Conservation (phyloP, 139 green algal genomes). For the Chloropicon primus region DNA sequence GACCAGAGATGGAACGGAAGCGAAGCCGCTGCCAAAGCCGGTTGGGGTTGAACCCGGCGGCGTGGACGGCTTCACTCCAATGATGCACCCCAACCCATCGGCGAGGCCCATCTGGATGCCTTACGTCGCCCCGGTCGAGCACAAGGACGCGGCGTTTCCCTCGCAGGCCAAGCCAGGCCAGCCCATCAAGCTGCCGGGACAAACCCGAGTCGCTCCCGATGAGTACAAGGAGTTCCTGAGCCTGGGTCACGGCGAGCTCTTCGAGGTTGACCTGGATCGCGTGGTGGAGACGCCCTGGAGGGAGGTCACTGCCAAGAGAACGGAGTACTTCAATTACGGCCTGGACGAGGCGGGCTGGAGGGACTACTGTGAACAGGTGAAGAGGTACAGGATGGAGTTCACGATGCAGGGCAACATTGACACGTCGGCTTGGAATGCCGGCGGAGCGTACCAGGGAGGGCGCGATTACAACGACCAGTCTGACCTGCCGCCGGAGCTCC, state of each 20-base stretch:
- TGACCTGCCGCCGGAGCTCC: not conserved
- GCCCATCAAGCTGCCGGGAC: constrained; percentile 61
- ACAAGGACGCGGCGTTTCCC: constrained; percentile 37
- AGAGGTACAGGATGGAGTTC: constrained; percentile 35
- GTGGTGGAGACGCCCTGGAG: constrained; percentile 63
- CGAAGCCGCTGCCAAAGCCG: not conserved
- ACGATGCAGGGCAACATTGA: constrained; percentile 24
- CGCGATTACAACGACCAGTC: not conserved
- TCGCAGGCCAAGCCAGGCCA: constrained; percentile 32
- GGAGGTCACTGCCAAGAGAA: constrained; percentile 39
- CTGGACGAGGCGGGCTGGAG: constrained; percentile 49
- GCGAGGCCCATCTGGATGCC: not conserved
- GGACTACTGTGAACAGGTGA: constrained; percentile 45
- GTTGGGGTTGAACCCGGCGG: not conserved
- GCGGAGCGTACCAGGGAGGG: not conserved
- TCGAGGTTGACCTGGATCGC: constrained; percentile 62
- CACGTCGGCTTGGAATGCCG: not conserved
- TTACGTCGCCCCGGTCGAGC: not conserved
- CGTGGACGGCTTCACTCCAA: not conserved
- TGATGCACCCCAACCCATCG: not conserved
- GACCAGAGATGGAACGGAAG: not conserved
- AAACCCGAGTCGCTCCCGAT: constrained; percentile 61
- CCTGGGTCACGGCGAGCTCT: constrained; percentile 79
- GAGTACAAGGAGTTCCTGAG: constrained; percentile 80
- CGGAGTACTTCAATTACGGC: constrained; percentile 82